Percentiles rank a stretch among this genome's conserved stretches.
phyloP scores from a whole-genome alignment of 2,329 filamentous ascomycete genomes.

The Macroventuria anomochaeta region DNA sequence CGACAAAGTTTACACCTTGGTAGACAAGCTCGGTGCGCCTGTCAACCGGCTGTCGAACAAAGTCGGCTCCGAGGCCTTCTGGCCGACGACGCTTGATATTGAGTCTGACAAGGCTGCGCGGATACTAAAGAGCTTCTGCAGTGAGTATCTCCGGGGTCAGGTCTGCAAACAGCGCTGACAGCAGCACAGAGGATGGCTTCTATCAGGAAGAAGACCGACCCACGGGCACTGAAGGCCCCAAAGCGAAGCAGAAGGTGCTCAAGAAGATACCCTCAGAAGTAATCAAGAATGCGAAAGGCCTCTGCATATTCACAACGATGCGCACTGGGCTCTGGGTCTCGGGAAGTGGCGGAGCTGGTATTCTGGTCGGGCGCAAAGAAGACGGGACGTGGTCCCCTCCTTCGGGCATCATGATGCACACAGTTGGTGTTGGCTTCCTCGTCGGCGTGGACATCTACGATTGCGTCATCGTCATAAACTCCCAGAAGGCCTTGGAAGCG shows the following conservation, averaged over 20 bases:
- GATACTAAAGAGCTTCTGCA: slow-evolving; percentile 89
- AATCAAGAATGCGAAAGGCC: slow-evolving; percentile 85
- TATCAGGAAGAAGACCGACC: slow-evolving; percentile 63
- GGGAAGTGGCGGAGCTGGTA: slow-evolving; percentile 86
- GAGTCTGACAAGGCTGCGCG: slow-evolving; percentile 91
- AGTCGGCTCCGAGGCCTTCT: slow-evolving; percentile 81
- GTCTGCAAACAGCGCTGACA: slow-evolving; percentile 21
- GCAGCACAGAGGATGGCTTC: slow-evolving; percentile 67
- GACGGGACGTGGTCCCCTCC: slow-evolving; percentile 92
- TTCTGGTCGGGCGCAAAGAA: slow-evolving; percentile 81
- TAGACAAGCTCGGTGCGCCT: slow-evolving; percentile 74
- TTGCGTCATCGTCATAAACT: slow-evolving; percentile 92
- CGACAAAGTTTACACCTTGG: slow-evolving; percentile 72
- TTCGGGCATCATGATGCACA: slow-evolving; percentile 89
- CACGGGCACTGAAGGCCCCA: slow-evolving; percentile 57
- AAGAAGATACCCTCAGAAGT: slow-evolving; percentile 87
- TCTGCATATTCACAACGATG: slow-evolving; percentile 96
- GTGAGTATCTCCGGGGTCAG: slow-evolving; percentile 58
- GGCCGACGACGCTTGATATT: slow-evolving; percentile 83
- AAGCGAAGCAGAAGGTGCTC: slow-evolving; percentile 68
- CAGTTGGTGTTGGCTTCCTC: slow-evolving; percentile 85
- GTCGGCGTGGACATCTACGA: slow-evolving; percentile 95
- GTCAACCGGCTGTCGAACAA: slow-evolving; percentile 84
- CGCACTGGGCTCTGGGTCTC: slow-evolving; percentile 90
- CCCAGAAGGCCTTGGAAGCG: slow-evolving; percentile 79